Evolutionary conservation across 2,329 filamentous ascomycete species (phyloP).

Genomic region (Podosphaera xanthii): DNA sequence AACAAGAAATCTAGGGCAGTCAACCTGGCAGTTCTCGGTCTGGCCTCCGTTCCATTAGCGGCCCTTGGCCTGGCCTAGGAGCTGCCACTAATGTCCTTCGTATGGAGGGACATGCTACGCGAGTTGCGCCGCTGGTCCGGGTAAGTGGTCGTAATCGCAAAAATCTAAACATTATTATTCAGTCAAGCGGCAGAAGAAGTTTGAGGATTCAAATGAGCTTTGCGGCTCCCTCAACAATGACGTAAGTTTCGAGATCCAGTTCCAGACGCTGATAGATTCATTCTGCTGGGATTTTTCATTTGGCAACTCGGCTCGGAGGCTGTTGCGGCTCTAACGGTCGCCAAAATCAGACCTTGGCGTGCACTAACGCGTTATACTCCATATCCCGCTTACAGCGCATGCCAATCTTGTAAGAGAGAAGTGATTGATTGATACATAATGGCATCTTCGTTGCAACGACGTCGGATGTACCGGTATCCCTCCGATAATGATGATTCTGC

Average conservation of each 20-base stretch:
- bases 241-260: background rate
- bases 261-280: no score
- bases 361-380: no score
- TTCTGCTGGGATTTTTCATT: no score
- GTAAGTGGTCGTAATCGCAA: background rate
- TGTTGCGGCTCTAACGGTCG: no score
- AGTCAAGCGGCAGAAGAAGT: background rate
- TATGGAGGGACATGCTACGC: conserved; percentile 1
- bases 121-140: background rate
- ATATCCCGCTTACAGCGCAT: no score
- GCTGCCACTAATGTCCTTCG: conserved; percentile 29
- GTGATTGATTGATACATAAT: background rate
- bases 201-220: no score
- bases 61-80: conserved; percentile 35
- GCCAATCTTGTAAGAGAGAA: no score
- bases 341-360: no score
- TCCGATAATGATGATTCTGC: conserved; percentile 26
- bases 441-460: background rate
- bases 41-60: conserved; percentile 38
- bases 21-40: conserved; percentile 44
- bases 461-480: background rate
- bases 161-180: background rate
- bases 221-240: background rate
- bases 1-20: conserved; percentile 4
- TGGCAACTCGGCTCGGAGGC: no score